Evolutionary conservation across 345 rosid genomes (phyloP), one percentile per base, ranked within the genome.

Genomic region (Pistacia atlantica): DNA sequence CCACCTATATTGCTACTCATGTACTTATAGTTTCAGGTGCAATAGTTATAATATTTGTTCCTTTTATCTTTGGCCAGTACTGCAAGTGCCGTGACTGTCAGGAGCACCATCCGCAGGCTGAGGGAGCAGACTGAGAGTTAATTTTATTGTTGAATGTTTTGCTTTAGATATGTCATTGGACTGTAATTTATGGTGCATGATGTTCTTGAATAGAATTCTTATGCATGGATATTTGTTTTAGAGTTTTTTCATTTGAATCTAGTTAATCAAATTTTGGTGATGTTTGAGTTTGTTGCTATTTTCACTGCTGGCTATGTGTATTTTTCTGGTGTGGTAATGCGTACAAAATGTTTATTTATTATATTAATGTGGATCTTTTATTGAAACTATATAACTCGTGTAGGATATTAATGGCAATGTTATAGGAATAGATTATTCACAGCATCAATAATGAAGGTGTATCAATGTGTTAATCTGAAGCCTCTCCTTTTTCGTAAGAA

Each of bases 81-180:
- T 16, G 95, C 95, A 1, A 87, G 91, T 80, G 95, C 93, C 11
- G 93, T 91, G 60, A 91, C 95, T 2, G 91, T 89, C 25, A 83
- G 93, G 86, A 89, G 95, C 79, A 89, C 95, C 74, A 86, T 89
- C 17, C 69, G 93, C 11, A 89, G 93, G 73, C 82, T 91, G 73
- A 88, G 95, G 83, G 95, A 89, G 74, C 95, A 89, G 77, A 91
- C 91, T 1, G 90, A 89, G 83, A 84, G 89, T 71, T 91, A 78
- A 80, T 63, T 59, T 55, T 49, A 20, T 73, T 59, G 31, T 11
- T 5, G 4, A 31, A 28, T 60, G 28, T 16, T 65, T 31, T 65
- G 46, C 65, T 64, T 33, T 35, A 20, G 4, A 62, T 33, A 48
- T 64, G 12, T 20, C 13, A 73, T 61, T 33, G 8, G 48, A 51